Evolutionary conservation across 331 rosid species (phyloP), one percentile per base, ranked within the genome.

Genomic region (Quercus lobata): DNA sequence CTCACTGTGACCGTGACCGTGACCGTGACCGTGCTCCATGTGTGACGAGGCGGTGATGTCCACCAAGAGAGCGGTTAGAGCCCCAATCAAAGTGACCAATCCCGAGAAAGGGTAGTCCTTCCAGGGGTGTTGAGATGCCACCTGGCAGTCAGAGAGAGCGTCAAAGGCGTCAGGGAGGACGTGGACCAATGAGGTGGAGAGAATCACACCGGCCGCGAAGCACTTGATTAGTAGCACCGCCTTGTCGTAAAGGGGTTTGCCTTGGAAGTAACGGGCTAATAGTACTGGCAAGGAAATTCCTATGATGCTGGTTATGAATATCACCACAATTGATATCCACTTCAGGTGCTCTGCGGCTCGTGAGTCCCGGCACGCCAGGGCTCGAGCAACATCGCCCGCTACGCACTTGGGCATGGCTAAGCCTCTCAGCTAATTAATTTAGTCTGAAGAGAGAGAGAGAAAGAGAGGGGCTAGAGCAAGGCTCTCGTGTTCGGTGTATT

Each of bases 171-270:
- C 98, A 0, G 99, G 99, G 41, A 95, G 97, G 7, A 95, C 99
- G 92, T 95, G 99, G 84, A 95, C 98, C 24, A 95, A 83, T 17
- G 98, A 95, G n/a, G 99, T 95, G 55, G 98, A 93, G 65, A 95
- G 94, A 21, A 95, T 91, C 0, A 95, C 99, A 3, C 98, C 98
- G 14, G 99, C 98, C 27, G 99, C 99, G 82, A 93, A 95, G 84
- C 97, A 95, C 84, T 95, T 93, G 72, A 93, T 88, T 1, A 89
- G 15, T 0, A 90, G 88, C 12, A 89, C 83, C 0, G 99, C 91
- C 54, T 75, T 88, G 75, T 93, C 97, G 90, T 95, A 95, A 4
- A 88, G 76, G 9, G 98, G 89, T 72, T 90, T 95, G 2, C 99
- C 99, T 5, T 79, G 93, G 89, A 93, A 95, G 27, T 81, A 34